Evolutionary conservation across 495 filamentous ascomycete genomes (phyloP).

Genomic region (Penicillium simplicissimum): DNA sequence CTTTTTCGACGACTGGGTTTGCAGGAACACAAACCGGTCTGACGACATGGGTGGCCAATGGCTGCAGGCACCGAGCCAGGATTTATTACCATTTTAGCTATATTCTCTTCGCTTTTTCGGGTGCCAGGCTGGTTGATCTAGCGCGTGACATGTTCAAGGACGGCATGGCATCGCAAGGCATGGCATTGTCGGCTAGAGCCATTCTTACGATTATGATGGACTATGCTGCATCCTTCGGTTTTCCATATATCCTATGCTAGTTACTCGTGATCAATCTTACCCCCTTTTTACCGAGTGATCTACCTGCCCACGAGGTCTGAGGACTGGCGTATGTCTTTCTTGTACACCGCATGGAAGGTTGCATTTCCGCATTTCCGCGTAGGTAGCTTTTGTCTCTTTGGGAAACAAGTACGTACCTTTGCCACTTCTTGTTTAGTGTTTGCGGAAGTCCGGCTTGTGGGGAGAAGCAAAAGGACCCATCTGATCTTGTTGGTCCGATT

Average conservation of each 20-base stretch:
- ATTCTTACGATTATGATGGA: slow-evolving; percentile 1
- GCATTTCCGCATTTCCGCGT: not conserved
- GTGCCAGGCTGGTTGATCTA: slow-evolving; percentile 4
- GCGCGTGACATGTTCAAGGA: slow-evolving; percentile 2
- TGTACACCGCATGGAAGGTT: not conserved
- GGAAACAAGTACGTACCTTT: not conserved
- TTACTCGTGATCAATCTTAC: not conserved
- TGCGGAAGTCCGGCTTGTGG: slow-evolving; percentile 2
- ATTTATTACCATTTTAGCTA: slow-evolving; percentile 5
- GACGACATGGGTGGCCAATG: slow-evolving; percentile 24
- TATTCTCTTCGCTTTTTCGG: slow-evolving; percentile 1
- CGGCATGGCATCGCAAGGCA: not conserved
- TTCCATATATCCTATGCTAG: not conserved
- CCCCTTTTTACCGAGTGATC: not conserved
- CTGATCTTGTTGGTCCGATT: not conserved
- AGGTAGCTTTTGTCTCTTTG: too few relatives aligned
- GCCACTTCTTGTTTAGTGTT: not conserved
- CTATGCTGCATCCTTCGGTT: not conserved
- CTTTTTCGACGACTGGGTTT: slow-evolving; percentile 1
- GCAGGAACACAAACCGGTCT: slow-evolving; percentile 15
- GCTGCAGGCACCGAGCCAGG: slow-evolving; percentile 23
- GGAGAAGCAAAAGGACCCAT: not conserved
- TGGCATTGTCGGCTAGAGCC: not conserved
- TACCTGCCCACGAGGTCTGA: not conserved
- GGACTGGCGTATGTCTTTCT: not conserved